These are phyloP conservation scores for Hypericum androsaemum DNA, from an alignment of 345 rosid genomes.

Conservation along the genomic window DNA sequence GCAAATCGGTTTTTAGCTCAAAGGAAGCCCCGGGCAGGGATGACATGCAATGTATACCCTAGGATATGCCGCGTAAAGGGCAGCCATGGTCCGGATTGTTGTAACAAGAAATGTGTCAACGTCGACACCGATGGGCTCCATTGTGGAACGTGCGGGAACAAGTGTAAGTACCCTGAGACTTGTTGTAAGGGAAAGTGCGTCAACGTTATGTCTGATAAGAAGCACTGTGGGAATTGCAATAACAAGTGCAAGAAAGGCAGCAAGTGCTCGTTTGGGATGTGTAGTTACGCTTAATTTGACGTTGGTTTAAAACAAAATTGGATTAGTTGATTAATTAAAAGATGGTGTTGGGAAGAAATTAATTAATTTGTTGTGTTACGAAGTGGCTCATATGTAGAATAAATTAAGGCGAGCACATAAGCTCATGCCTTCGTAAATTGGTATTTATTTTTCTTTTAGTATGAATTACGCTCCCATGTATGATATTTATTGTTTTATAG, in stretches of 20 bases:
- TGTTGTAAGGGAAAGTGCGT: slow-evolving; percentile 56
- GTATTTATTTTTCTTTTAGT: too few relatives aligned
- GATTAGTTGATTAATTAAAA: too few relatives aligned
- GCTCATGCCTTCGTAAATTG: too few relatives aligned
- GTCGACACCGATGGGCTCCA: slow-evolving; percentile 26
- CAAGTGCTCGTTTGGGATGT: slow-evolving; percentile 42
- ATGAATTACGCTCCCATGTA: too few relatives aligned
- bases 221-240: slow-evolving; percentile 55
- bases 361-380: too few relatives aligned
- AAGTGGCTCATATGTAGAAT: too few relatives aligned
- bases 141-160: slow-evolving; percentile 49
- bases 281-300: slow-evolving; percentile 35
- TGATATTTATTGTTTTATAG: too few relatives aligned
- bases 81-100: slow-evolving; percentile 47
- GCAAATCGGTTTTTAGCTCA: slow-evolving; percentile 16
- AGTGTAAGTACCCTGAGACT: slow-evolving; percentile 37
- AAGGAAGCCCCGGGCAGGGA: background rate
- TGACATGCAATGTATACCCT: slow-evolving; percentile 39
- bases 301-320: too few relatives aligned
- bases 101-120: slow-evolving; percentile 48
- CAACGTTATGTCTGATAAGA: slow-evolving; percentile 37
- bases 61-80: slow-evolving; percentile 39
- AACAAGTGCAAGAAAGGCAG: slow-evolving; percentile 47
- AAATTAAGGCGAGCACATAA: too few relatives aligned
- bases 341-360: too few relatives aligned